Base-by-base conservation (phyloP, 202 grass and related monocot species). In the Brachypodium distachyon region DNA sequence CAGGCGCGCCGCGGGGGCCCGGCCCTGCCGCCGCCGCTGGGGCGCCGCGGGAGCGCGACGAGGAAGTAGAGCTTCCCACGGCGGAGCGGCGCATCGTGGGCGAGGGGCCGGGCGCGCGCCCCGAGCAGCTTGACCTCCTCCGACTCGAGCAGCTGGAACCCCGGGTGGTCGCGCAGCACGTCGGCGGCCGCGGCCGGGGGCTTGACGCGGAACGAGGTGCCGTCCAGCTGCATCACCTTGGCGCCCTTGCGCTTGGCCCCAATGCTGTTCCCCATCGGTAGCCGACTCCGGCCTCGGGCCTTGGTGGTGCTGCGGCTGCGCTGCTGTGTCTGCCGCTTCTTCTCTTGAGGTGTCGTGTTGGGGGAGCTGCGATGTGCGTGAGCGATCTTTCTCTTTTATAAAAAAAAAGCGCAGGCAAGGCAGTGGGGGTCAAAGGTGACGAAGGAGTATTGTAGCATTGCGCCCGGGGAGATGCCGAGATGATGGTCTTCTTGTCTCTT, bases 151-250 rank as follows among this genome's bases (percentile, higher is more conserved):
- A 99, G 34, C 77, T 82, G 82, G 77, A 90, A 88, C 21, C 91
- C 92, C 32, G 92, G 92, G 81, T 93, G 83, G 44, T 99, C 87
- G 2, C 87, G 80, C 11, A 99, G 87, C 74, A 99, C 96, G 74
- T 78, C 81, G 36, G 71, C 16, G 3, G 88, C 89, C 1, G 72
- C 61, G 1, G 82, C 87, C 6, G 92, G 92, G 0, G 87, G 85
- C 78, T 95, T 93, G 3, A 93, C 79, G 9, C 90, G 90, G 85
- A 99, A 89, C n/a, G 83, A 88, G 9, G 73, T 91, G 26, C 96
- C 90, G 71, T 99, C 96, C 7, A 99, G 83, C 87, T 89, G 93
- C 92, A 99, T 99, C 77, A 99, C 92, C 91, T 96, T 99, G 40
- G 92, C 92, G 7, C 82, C 79, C 79, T 83, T 89, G 7, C 83